Evolutionary conservation across 2,329 filamentous ascomycete species (phyloP), one percentile per base, ranked within the genome.

Genomic region (Calonectria pauciramosa): DNA sequence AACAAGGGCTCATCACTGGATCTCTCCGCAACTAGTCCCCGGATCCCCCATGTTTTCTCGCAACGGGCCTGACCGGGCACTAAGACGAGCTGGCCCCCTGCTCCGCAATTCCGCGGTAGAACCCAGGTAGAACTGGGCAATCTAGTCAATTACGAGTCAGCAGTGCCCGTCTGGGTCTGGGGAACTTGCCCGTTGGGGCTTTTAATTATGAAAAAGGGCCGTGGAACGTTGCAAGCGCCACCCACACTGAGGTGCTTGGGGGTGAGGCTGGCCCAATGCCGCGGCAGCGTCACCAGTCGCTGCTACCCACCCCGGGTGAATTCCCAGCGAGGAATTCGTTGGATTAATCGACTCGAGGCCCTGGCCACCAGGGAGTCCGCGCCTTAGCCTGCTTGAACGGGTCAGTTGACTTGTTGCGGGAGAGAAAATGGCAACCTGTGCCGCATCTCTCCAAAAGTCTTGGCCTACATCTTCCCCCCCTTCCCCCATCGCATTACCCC

Each of bases 31-130:
- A 41, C 44, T 30, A 54, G 44, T 49, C 30, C 30, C 32, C 47
- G 32, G 47, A 34, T 68, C 52, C 65, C 65, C 65, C 65, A 63
- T 63, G 56, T 63, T 63, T 63, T 41, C 56, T 60, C 56, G 34
- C 30, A 23, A 36, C 54, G 54, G 56, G 56, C 34, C 56, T 60
- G 56, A n/a, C 34, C 56, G 56, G n/a, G 26, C 11, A 60, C 56
- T 60, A 60, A 30, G 51, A 16, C 14, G 26, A 20, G 13, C 16
- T 30, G 51, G 26, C 28, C 51, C 8, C 30, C 3, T 20, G 56
- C 56, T 63, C 56, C 56, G 56, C 56, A 41, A 63, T 41, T 63
- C 38, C 38, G 32, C 34, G 34, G n/a, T n/a, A 9, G 6, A 18
- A 38, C 32, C 32, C n/a, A 60, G 20, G 32, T 36, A 26, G 56